Percentiles rank a stretch among this genome's conserved stretches.
phyloP scores from a whole-genome alignment of 768 basidiomycete genomes.

The Lactarius psammicola region DNA sequence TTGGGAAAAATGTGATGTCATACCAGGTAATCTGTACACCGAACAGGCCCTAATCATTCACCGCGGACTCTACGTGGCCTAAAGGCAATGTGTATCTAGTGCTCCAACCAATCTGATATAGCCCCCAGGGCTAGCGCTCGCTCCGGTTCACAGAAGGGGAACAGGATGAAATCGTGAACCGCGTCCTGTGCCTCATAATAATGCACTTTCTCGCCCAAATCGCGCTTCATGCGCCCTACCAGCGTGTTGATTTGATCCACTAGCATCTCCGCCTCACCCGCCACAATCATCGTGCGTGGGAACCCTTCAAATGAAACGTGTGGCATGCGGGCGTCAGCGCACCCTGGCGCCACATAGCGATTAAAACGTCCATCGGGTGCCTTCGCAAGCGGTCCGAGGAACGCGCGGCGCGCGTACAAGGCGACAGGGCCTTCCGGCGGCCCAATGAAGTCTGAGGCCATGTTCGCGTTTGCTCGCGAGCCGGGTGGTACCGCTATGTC shows the following conservation, averaged over 20 bases:
- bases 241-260: constrained; percentile 39
- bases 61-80: neutral
- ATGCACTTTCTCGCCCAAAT: constrained; percentile 35
- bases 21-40: neutral
- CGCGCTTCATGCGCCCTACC: constrained; percentile 33
- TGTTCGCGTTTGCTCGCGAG: constrained; percentile 19
- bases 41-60: neutral
- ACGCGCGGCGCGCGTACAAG: constrained; percentile 19
- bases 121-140: constrained; percentile 28
- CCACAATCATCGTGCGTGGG: constrained; percentile 37
- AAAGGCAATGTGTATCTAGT: neutral
- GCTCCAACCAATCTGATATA: constrained; percentile 28
- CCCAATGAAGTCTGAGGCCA: constrained; percentile 16
- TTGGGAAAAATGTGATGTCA: neutral
- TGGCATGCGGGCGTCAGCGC: constrained; percentile 27
- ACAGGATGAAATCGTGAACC: constrained; percentile 34
- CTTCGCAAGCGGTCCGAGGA: constrained; percentile 22
- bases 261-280: constrained; percentile 36
- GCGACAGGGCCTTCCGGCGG: constrained; percentile 9
- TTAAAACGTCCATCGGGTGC: constrained; percentile 7
- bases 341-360: constrained; percentile 12
- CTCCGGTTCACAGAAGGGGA: constrained; percentile 33
- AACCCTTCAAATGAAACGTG: constrained; percentile 34
- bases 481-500: constrained; percentile 15
- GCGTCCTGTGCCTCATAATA: constrained; percentile 36